Evolutionary conservation across 1,139 yeast species (phyloP).

Genomic region (Zygotorulaspora mrakii): DNA sequence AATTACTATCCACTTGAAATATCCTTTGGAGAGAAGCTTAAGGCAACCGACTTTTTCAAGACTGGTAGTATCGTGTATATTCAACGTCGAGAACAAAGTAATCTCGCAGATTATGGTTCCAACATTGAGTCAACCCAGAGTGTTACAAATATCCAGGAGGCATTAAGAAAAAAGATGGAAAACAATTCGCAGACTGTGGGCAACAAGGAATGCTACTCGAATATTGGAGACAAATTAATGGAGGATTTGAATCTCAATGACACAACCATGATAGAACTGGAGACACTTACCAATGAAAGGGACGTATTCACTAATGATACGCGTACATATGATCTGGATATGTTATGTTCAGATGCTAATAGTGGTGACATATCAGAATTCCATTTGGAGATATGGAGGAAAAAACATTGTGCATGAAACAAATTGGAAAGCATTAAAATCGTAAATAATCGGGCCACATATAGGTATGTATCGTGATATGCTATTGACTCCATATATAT

Average conservation of each 20-base stretch:
- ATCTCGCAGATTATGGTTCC: neutral
- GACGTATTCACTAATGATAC: slow-evolving; percentile 10
- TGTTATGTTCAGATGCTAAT: slow-evolving; percentile 26
- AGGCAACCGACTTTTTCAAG: slow-evolving; percentile 27
- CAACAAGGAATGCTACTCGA: neutral
- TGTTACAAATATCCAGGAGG: slow-evolving; percentile 17
- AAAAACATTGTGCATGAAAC: no score
- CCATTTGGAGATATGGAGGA: slow-evolving; percentile 31
- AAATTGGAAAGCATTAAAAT: no score
- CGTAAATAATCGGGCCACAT: neutral
- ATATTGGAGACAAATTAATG: slow-evolving; percentile 11
- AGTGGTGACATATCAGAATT: slow-evolving; percentile 28
- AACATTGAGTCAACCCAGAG: no score
- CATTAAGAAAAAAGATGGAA: slow-evolving; percentile 16
- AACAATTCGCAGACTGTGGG: slow-evolving; percentile 1
- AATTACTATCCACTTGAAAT: slow-evolving; percentile 32
- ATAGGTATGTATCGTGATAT: neutral
- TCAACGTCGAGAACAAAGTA: slow-evolving; percentile 16
- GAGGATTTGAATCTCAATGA: slow-evolving; percentile 19
- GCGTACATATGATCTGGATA: slow-evolving; percentile 24
- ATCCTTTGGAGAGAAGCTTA: slow-evolving; percentile 22
- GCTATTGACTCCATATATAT: no score
- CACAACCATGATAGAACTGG: slow-evolving; percentile 24
- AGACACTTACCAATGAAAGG: slow-evolving; percentile 2
- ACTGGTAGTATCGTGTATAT: slow-evolving; percentile 31